Conservation (phyloP, 2,329 filamentous ascomycete species). For the Trichoderma atrobrunneum region DNA sequence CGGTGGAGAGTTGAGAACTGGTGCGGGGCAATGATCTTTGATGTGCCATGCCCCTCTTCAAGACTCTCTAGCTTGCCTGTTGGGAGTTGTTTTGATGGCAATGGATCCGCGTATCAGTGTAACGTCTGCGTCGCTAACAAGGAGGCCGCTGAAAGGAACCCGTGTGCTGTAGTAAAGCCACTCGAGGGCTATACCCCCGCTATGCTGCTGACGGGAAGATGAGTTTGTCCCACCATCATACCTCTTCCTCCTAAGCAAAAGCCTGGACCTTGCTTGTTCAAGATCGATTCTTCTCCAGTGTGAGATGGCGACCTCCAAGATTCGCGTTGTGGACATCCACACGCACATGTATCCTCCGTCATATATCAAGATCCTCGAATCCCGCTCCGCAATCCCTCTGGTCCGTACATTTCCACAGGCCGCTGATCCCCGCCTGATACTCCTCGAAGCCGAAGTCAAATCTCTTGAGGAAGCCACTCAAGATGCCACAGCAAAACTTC, state of each 20-base stretch:
- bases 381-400: slow-evolving; percentile 63
- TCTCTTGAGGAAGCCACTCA: slow-evolving; percentile 50
- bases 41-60: slow-evolving; percentile 4
- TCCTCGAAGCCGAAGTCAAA: slow-evolving; percentile 53
- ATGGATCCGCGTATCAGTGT: slow-evolving; percentile 1
- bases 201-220: neutral
- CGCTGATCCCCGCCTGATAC: slow-evolving; percentile 62
- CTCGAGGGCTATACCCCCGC: neutral
- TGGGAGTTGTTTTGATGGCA: neutral
- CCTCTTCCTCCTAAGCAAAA: neutral
- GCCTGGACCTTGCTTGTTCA: neutral
- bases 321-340: slow-evolving; percentile 61
- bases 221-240: neutral
- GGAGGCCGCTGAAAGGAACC: neutral
- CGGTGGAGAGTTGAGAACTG: neutral
- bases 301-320: slow-evolving; percentile 36
- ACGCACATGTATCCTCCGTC: slow-evolving; percentile 67
- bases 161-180: neutral
- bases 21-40: slow-evolving; percentile 13
- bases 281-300: neutral
- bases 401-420: slow-evolving; percentile 62
- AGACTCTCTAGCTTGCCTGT: neutral
- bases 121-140: neutral
- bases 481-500: slow-evolving; percentile 54
- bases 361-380: slow-evolving; percentile 60